phyloP scores from a whole-genome alignment of 2,329 filamentous ascomycete species.

The Albophoma yamanashiensis region DNA sequence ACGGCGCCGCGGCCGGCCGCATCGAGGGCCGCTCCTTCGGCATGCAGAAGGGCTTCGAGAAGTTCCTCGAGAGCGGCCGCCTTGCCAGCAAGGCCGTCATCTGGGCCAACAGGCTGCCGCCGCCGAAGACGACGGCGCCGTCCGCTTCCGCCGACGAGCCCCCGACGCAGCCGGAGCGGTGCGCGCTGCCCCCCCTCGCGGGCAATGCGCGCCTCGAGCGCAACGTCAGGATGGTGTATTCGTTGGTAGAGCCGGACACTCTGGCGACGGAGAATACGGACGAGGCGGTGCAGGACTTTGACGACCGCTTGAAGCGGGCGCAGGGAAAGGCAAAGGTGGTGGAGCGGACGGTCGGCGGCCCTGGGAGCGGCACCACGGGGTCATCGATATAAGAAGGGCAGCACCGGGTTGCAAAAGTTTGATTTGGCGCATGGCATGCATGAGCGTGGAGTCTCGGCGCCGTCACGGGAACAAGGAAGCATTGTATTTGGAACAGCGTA shows the following conservation, averaged over 20 bases:
- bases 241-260: conserved; percentile 67
- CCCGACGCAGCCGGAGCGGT: conserved; percentile 1
- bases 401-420: not conserved
- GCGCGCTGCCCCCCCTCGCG: conserved; percentile 31
- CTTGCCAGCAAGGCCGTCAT: conserved; percentile 69
- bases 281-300: conserved; percentile 82
- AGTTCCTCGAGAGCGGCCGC: conserved; percentile 71
- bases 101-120: conserved; percentile 66
- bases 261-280: conserved; percentile 76
- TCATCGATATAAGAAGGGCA: not conserved
- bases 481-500: conserved; percentile 5
- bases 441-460: not conserved
- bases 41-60: conserved; percentile 86
- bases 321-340: conserved; percentile 78
- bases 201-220: conserved; percentile 59
- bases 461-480: not conserved
- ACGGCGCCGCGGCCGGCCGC: conserved; percentile 68
- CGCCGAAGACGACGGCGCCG: conserved; percentile 10
- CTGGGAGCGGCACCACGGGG: not conserved
- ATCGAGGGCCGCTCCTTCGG: conserved; percentile 87
- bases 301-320: conserved; percentile 77
- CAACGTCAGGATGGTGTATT: conserved; percentile 65
- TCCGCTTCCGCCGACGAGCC: not conserved
- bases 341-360: conserved; percentile 51
- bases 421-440: not conserved